phyloP scores from a whole-genome alignment of 768 basidiomycete species.

The Russula compacta region DNA sequence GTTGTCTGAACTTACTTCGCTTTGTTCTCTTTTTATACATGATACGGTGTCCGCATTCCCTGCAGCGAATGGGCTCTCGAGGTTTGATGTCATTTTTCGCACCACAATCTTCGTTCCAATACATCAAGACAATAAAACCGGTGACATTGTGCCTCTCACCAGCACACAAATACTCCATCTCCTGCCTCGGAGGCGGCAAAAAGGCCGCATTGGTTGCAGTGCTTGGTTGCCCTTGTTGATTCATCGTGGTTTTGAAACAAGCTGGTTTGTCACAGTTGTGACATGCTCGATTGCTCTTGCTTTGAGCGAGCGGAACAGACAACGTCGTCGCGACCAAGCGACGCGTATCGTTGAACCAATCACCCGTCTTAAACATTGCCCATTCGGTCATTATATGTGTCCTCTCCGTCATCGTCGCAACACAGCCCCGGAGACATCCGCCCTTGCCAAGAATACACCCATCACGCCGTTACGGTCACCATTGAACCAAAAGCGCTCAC shows the following conservation, averaged over 20 bases:
- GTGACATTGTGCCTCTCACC: constrained; percentile 34
- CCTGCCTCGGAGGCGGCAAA: constrained; percentile 37
- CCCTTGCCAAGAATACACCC: neutral
- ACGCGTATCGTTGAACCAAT: neutral
- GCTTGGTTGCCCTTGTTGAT: constrained; percentile 29
- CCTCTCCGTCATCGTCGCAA: neutral
- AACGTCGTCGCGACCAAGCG: neutral
- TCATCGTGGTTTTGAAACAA: constrained; percentile 31
- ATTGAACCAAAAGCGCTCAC: neutral
- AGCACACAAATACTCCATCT: constrained; percentile 84
- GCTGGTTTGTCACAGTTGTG: constrained; percentile 24
- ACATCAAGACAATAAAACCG: neutral
- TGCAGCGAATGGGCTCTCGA: constrained; percentile 89
- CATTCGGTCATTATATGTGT: neutral
- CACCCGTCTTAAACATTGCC: neutral
- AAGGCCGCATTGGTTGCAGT: constrained; percentile 27
- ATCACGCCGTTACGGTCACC: neutral
- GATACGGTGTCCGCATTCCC: constrained; percentile 95
- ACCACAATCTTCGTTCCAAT: constrained; percentile 57
- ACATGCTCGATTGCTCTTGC: neutral
- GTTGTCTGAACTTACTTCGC: constrained; percentile 55
- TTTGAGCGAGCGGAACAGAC: neutral
- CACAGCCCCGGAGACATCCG: neutral
- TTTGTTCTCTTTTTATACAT: constrained; percentile 98
- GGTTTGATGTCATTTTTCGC: constrained; percentile 86